Percentiles rank a stretch among this genome's conserved stretches.
These are phyloP conservation scores for Rhodosporidiobolus odoratus DNA, from an alignment of 768 basidiomycete genomes.

Conservation along the genomic window DNA sequence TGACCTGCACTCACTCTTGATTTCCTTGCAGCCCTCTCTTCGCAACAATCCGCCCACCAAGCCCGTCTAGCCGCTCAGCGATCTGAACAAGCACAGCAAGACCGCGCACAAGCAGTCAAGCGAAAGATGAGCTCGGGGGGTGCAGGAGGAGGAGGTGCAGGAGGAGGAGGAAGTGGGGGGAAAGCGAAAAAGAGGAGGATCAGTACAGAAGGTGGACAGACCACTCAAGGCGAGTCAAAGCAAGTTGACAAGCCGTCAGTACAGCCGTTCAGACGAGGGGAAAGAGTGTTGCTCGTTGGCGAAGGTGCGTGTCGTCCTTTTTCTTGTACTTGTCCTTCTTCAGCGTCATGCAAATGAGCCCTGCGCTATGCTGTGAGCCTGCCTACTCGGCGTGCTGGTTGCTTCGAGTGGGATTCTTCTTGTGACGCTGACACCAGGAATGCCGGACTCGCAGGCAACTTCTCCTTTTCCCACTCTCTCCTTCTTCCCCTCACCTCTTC, in stretches of 20 bases:
- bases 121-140: background rate
- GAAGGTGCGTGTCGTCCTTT: slow-evolving; percentile 57
- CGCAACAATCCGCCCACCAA: slow-evolving; percentile 2
- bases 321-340: no score
- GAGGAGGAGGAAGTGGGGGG: background rate
- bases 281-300: slow-evolving; percentile 60
- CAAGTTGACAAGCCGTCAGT: no score
- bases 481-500: slow-evolving; percentile 45
- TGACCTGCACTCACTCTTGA: background rate
- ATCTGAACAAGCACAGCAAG: slow-evolving; percentile 16
- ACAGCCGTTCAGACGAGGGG: slow-evolving; percentile 38
- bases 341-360: no score
- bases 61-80: slow-evolving; percentile 5
- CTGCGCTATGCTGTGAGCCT: no score
- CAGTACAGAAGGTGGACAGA: background rate
- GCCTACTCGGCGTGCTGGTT: no score
- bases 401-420: no score
- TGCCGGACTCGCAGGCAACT: slow-evolving; percentile 54
- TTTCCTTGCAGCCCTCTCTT: slow-evolving; percentile 17
- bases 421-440: background rate
- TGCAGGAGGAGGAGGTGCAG: background rate
- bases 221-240: background rate
- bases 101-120: background rate
- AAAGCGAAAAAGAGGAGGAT: background rate
- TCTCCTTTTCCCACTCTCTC: slow-evolving; percentile 79